phyloP scores from a whole-genome alignment of 140 eudicot genomes.

The Oenanthe javanica region DNA sequence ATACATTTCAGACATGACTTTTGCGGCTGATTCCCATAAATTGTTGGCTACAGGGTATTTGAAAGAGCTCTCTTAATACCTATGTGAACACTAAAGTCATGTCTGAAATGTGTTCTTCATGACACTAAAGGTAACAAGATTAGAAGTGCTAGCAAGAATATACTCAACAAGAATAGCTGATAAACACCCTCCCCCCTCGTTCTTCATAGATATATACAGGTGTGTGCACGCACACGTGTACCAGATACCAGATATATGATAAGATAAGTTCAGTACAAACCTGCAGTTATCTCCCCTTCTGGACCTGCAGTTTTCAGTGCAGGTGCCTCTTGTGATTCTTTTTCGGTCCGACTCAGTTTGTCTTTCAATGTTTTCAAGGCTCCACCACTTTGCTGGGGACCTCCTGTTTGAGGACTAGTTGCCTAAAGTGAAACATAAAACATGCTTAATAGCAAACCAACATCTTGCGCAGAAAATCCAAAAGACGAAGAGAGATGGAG shows the following conservation, averaged over 20 bases:
- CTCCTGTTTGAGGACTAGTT: slow-evolving; percentile 87
- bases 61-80: no score
- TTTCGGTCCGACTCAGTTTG: slow-evolving; percentile 46
- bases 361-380: slow-evolving; percentile 79
- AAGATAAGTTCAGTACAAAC: slow-evolving; percentile 24
- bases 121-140: no score
- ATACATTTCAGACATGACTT: slow-evolving; percentile 88
- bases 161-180: not conserved
- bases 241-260: not conserved
- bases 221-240: not conserved
- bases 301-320: slow-evolving; percentile 78
- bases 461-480: not conserved
- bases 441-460: not conserved
- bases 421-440: slow-evolving; percentile 43
- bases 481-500: not conserved
- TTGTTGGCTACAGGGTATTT: slow-evolving; percentile 79
- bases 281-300: slow-evolving; percentile 97
- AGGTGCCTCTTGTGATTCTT: slow-evolving; percentile 74
- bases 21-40: slow-evolving; percentile 83
- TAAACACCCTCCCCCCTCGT: not conserved
- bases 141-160: not conserved
- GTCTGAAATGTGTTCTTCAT: no score
- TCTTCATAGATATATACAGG: no score
- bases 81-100: no score
- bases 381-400: slow-evolving; percentile 59